Conservation (phyloP, 1,139 yeast species). For the Pichia sp. region DNA sequence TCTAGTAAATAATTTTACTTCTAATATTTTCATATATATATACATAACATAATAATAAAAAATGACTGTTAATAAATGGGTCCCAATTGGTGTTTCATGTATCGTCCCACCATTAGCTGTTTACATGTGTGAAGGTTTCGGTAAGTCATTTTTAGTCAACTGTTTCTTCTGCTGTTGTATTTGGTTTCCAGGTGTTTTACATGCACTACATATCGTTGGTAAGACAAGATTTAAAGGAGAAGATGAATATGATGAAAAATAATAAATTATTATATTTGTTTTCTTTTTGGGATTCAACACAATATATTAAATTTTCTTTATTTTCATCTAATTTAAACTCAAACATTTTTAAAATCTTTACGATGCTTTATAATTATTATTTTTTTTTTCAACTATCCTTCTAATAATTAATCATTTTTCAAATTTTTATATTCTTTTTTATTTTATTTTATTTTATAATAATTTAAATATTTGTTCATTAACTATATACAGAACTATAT, state of each 20-base stretch:
- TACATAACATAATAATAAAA: not conserved
- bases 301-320: too few relatives aligned
- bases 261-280: not conserved
- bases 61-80: conserved; percentile 10
- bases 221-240: conserved; percentile 8
- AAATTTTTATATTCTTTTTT: not conserved
- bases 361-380: too few relatives aligned
- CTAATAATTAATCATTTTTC: too few relatives aligned
- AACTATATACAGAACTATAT: conserved; percentile 1
- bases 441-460: not conserved
- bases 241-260: not conserved
- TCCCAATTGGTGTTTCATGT: conserved; percentile 36
- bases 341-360: too few relatives aligned
- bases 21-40: not conserved
- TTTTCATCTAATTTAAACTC: too few relatives aligned
- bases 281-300: too few relatives aligned
- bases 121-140: conserved; percentile 57
- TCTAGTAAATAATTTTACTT: too few relatives aligned
- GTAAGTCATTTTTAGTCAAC: conserved; percentile 57
- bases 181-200: conserved; percentile 74
- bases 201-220: conserved; percentile 56
- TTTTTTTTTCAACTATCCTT: too few relatives aligned
- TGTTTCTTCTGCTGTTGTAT: conserved; percentile 52
- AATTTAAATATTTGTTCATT: not conserved
- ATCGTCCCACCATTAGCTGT: conserved; percentile 71